Base-by-base conservation (phyloP, 2,329 filamentous ascomycete genomes). In the Penicillium fuscoglaucum region DNA sequence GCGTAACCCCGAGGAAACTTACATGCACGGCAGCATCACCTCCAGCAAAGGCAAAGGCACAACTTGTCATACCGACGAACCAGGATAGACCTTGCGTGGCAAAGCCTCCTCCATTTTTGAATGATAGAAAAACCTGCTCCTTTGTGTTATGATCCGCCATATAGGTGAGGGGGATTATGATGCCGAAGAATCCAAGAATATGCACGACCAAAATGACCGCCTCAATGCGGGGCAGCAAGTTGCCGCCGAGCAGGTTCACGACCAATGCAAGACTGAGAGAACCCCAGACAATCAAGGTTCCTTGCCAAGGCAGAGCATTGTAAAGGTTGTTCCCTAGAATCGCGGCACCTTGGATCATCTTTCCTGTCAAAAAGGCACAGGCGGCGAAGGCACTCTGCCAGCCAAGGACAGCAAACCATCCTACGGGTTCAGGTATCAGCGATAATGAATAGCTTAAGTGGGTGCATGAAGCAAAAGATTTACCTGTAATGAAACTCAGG, bases 181-280 rank as follows among this genome's bases (percentile, higher is more conserved):
- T 79, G 0, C 76, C 81, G 59, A 84, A 80, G 65, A 83, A 80
- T 6, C 81, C 82, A 15, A 80, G 65, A 26, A 83, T 70, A 57
- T 84, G 82, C 12, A 83, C 62, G 26, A 81, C 74, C 12, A 83
- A 68, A 29, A 82, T 72, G 7, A 79, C 58, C 0, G 78, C 77
- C 66, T 85, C 82, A 39, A 82, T 68, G 21, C 75, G 68, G 1
- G 80, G 79, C 4, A 83, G 68, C 4, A 76, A 63, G 50, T 72
- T 73, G 1, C 75, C 76, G 7, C 74, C 70, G n/a, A 76, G 67
- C 4, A 76, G 74, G 56, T 83, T 83, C 59, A 80, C 73, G 41
- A 72, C 64, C 13, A 77, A 62, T 19, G 70, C 68, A 7, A 79
- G 65, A 6, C 72, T 28, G 5, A 77, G 71, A 29, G 81, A 68